A percentile compares a stretch with the other conserved stretches of the same genome.
phyloP scores from a whole-genome alignment of 331 rosid species.

The Acacia concinna region DNA sequence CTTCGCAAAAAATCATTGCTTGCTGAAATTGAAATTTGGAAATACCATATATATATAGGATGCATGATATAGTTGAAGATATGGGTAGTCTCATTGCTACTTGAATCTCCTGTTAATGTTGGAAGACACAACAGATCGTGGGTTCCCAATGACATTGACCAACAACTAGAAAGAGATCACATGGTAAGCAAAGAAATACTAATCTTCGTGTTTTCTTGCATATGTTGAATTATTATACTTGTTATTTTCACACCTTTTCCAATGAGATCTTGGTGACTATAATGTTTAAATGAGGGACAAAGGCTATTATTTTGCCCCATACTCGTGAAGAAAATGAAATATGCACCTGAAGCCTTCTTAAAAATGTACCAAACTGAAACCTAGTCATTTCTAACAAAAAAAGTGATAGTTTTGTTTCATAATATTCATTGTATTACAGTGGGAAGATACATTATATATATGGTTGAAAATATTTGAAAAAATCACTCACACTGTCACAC shows the following conservation, averaged over 20 bases:
- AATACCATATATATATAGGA: neutral
- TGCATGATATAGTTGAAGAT: neutral
- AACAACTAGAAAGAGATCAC: neutral
- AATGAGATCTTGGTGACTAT: neutral
- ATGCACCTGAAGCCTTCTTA: neutral
- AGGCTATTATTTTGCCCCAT: neutral
- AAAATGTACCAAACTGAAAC: too few species aligned
- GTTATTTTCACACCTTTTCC: neutral
- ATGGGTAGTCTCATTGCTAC: neutral
- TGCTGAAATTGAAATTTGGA: neutral
- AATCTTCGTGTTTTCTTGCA: neutral
- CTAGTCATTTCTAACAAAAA: too few species aligned
- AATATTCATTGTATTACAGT: slow-evolving; percentile 14
- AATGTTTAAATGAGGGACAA: neutral
- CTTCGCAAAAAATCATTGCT: neutral
- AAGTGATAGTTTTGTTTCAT: too few species aligned
- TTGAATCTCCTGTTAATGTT: neutral
- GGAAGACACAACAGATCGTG: neutral
- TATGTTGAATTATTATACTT: neutral
- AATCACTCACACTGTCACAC: slow-evolving; percentile 17
- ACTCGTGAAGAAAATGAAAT: neutral
- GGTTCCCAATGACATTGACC: neutral
- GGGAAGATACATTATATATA: slow-evolving; percentile 22
- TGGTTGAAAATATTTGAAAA: slow-evolving; percentile 13
- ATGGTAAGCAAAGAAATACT: neutral